Base-by-base conservation (phyloP, 2,329 filamentous ascomycete species). In the Ophiostoma novo-ulmi region DNA sequence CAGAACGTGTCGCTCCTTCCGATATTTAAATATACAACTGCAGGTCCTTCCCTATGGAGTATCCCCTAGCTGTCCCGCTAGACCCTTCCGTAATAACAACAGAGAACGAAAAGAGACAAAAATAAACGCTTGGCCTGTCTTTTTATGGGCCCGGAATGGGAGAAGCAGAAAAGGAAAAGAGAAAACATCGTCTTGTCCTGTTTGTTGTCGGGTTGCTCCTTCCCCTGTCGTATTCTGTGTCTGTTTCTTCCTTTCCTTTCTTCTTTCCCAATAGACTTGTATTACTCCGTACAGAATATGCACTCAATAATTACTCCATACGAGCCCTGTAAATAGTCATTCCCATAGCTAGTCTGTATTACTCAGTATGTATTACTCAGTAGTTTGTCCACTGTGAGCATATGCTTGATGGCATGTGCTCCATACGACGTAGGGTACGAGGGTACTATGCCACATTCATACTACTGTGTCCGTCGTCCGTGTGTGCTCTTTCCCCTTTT, bases 171-270 rank as follows among this genome's bases (percentile, higher is more conserved):
- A 58, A 58, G 44, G 44, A 17, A 48, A 26, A 22, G 26, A 17
- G 17, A 58, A 58, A 58, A 48, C 44, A 48, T n/a, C 52, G 22
- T 58, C 52, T 58, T 58, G 52, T 58, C n/a, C 11, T 58, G 52
- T 58, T 58, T 58, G 52, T 58, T 58, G 52, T 58, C 52, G 52
- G 52, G 52, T 26, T 58, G 52, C 52, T 58, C 52, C 52, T 58
- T 26, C 52, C 44, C 52, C 52, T 58, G 52, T 58, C 52, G n/a
- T 22, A 26, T 58, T 58, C 52, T 58, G 52, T 17, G 52, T 58
- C 52, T 31, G 14, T 58, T 58, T 58, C n/a, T 26, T 58, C 17
- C 22, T 41, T 41, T 22, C 52, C 5, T 14, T 20, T 20, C 44
- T 26, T 58, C 52, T 26, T 58, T 58, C 52, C 52, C 17, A 48